Percentiles rank a stretch among this genome's conserved stretches.
Evolutionary conservation across 2,329 filamentous ascomycete species (phyloP).

Genomic region (Xylaria sp.): DNA sequence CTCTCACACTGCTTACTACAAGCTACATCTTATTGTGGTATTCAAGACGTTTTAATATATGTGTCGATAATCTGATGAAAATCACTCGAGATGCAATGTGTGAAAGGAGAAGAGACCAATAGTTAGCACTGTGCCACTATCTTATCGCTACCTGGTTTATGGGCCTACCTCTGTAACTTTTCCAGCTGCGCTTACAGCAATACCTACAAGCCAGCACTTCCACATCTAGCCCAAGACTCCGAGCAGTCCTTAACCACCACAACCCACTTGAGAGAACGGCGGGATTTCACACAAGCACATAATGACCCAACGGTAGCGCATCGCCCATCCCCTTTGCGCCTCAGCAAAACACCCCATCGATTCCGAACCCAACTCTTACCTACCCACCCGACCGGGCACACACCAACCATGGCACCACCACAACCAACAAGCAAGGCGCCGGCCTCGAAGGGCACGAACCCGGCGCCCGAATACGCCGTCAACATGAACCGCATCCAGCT

Average conservation of each 20-base stretch:
- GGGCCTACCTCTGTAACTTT: constrained; percentile 9
- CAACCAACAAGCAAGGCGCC: constrained; percentile 12
- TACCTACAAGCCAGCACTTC: not conserved
- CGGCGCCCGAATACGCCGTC: constrained; percentile 35
- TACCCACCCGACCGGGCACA: not conserved
- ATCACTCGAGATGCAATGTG: not conserved
- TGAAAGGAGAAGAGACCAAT: not conserved
- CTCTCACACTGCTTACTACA: too few relatives aligned
- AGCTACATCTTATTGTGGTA: too few relatives aligned
- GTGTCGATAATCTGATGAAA: too few relatives aligned
- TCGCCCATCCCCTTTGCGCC: not conserved
- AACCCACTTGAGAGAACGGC: not conserved
- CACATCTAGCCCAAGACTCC: not conserved
- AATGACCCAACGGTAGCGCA: constrained; percentile 16
- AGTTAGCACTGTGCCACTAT: constrained; percentile 10
- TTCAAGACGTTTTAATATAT: too few relatives aligned
- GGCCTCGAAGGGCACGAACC: constrained; percentile 30
- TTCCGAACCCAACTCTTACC: not conserved
- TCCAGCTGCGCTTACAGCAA: not conserved
- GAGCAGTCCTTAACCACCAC: not conserved
- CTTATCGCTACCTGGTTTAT: constrained; percentile 14
- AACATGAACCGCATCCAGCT: constrained; percentile 37
- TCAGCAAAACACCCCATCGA: not conserved
- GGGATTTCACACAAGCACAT: not conserved
- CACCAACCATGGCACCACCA: constrained; percentile 33